Evolutionary conservation across 495 filamentous ascomycete species (phyloP).

Genomic region (Penicillium coffeae): DNA sequence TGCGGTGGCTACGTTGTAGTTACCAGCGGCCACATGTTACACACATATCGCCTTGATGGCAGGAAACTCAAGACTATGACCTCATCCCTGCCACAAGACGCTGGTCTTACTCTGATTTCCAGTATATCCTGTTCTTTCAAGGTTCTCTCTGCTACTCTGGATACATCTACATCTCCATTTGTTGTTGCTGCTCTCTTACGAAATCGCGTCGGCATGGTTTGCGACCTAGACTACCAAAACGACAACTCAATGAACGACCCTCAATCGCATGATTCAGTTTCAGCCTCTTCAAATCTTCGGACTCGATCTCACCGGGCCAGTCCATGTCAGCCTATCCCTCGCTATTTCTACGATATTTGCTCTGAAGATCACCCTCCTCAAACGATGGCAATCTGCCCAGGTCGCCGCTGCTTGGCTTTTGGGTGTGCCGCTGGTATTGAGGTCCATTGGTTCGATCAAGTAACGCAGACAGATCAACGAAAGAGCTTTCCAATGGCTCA

Average conservation of each 20-base stretch:
- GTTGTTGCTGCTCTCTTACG: slow-evolving; percentile 60
- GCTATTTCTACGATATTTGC: slow-evolving; percentile 57
- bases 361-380: slow-evolving; percentile 62
- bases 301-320: too few relatives aligned
- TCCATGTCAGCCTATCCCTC: too few relatives aligned
- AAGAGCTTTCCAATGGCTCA: slow-evolving; percentile 64
- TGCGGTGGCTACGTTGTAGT: slow-evolving; percentile 60
- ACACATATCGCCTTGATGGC: slow-evolving; percentile 53
- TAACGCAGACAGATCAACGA: slow-evolving; percentile 54
- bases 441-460: slow-evolving; percentile 66
- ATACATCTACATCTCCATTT: slow-evolving; percentile 53
- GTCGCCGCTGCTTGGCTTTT: slow-evolving; percentile 66
- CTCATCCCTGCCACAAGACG: slow-evolving; percentile 12
- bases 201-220: slow-evolving; percentile 61
- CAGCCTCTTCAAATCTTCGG: slow-evolving; percentile 1
- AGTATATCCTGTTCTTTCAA: slow-evolving; percentile 56
- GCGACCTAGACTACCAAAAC: slow-evolving; percentile 41
- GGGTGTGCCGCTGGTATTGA: slow-evolving; percentile 66
- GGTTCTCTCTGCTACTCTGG: slow-evolving; percentile 61
- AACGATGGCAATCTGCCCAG: slow-evolving; percentile 66
- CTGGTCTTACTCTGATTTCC: slow-evolving; percentile 42
- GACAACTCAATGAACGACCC: neutral
- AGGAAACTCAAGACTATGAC: slow-evolving; percentile 13
- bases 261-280: neutral
- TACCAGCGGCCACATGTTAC: slow-evolving; percentile 54